Evolutionary conservation across 345 rosid genomes (phyloP).

Genomic region (Nephelium lappaceum): DNA sequence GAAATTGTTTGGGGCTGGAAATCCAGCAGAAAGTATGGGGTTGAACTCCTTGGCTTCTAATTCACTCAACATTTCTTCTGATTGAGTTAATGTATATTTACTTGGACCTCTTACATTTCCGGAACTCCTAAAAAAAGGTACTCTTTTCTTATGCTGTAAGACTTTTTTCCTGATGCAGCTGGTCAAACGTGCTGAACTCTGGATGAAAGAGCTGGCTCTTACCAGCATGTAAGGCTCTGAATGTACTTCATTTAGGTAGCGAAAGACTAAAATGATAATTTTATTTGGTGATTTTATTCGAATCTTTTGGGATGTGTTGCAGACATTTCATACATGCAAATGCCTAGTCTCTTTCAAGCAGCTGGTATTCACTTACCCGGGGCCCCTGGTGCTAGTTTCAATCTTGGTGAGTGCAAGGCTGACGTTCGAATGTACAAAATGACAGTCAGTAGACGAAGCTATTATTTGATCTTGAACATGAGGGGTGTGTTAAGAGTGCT

Average conservation of each 20-base stretch:
- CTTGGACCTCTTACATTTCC: conserved; percentile 6
- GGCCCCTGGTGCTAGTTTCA: conserved; percentile 81
- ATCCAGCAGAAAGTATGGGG: conserved; percentile 78
- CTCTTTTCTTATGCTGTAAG: conserved; percentile 19
- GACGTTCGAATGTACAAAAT: neutral
- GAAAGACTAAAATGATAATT: neutral
- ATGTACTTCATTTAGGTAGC: conserved; percentile 4
- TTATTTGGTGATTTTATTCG: conserved; percentile 23
- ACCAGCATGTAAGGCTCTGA: conserved; percentile 58
- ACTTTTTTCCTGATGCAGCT: conserved; percentile 51
- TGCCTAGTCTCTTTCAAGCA: conserved; percentile 70
- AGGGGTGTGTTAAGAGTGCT: too few relatives aligned
- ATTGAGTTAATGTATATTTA: conserved; percentile 31
- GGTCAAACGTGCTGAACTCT: conserved; percentile 74
- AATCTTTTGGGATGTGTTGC: conserved; percentile 33
- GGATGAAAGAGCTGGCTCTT: conserved; percentile 46
- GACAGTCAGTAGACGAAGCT: neutral
- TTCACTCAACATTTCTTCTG: conserved; percentile 29
- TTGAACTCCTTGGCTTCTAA: conserved; percentile 32
- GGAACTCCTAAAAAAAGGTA: conserved; percentile 6
- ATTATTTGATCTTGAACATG: too few relatives aligned
- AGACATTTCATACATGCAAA: conserved; percentile 90
- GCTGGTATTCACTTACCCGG: conserved; percentile 67
- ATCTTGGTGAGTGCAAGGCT: conserved; percentile 58
- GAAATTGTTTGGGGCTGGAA: conserved; percentile 89